Percentiles rank a stretch among this genome's conserved stretches.
Evolutionary conservation across 179 eudicot genomes (phyloP).

Genomic region (Gypsophila paniculata): DNA sequence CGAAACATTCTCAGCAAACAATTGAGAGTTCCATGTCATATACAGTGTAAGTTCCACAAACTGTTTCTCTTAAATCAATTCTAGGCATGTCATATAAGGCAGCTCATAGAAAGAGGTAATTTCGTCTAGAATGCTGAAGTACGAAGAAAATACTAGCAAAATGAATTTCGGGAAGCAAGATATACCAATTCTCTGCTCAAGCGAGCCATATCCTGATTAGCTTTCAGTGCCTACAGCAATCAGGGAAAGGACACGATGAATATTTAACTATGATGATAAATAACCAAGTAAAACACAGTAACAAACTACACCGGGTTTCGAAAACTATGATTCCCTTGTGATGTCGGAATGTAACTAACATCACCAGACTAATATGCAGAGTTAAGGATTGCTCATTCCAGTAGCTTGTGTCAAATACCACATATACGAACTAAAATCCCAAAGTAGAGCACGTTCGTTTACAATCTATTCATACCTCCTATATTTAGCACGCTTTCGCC

Average conservation of each 20-base stretch:
- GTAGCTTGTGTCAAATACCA: too few species aligned
- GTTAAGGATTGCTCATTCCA: too few species aligned
- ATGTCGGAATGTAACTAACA: not conserved
- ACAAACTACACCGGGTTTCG: not conserved
- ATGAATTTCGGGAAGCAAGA: constrained; percentile 11
- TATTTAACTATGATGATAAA: not conserved
- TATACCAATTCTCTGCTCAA: constrained; percentile 81
- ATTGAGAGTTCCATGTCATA: not conserved
- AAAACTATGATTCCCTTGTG: not conserved
- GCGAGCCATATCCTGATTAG: constrained; percentile 66
- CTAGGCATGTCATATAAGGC: not conserved
- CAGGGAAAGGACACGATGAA: constrained; percentile 8
- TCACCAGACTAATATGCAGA: not conserved
- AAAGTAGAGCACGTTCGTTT: too few species aligned
- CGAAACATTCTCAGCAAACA: not conserved
- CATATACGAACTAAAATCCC: too few species aligned
- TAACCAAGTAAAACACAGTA: not conserved
- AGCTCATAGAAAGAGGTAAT: not conserved
- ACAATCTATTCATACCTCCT: too few species aligned
- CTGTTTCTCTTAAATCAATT: not conserved
- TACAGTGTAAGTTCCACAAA: not conserved
- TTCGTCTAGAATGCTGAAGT: not conserved
- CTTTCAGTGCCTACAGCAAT: constrained; percentile 57
- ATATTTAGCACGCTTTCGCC: too few species aligned
- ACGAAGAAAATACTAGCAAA: constrained; percentile 2